Evolutionary conservation across 768 basidiomycete genomes (phyloP).

Genomic region (Rossbeevera mucosa): DNA sequence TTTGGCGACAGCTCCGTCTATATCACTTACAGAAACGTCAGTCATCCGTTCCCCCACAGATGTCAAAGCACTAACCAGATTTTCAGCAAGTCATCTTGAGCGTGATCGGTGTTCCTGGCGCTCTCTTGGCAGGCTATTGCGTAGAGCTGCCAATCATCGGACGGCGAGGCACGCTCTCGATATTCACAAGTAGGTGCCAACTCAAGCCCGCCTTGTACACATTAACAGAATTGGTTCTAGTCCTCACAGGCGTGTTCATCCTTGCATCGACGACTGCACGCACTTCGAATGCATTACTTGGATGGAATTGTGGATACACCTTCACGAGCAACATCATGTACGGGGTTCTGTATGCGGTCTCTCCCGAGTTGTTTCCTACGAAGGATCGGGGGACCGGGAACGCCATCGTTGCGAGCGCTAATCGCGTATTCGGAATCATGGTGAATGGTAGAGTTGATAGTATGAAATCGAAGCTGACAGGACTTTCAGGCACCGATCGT

Average conservation of each 20-base stretch:
- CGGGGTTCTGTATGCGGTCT: constrained; percentile 40
- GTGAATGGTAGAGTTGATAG: constrained; percentile 23
- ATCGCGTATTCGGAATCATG: constrained; percentile 58
- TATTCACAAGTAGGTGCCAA: constrained; percentile 40
- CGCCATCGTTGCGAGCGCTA: constrained; percentile 47
- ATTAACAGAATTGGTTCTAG: constrained; percentile 14
- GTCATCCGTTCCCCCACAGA: not conserved
- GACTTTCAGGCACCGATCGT: constrained; percentile 42
- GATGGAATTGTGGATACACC: constrained; percentile 56
- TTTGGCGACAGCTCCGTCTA: constrained; percentile 68
- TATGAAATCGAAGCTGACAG: constrained; percentile 1
- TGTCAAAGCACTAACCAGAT: constrained; percentile 6
- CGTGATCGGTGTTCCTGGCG: constrained; percentile 55
- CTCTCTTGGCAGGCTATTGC: constrained; percentile 49
- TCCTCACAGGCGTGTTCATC: constrained; percentile 54
- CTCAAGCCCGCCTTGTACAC: not conserved
- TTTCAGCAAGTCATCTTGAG: constrained; percentile 51
- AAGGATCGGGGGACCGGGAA: constrained; percentile 54
- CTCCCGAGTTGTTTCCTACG: constrained; percentile 52
- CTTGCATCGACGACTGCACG: constrained; percentile 54
- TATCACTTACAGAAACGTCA: constrained; percentile 70
- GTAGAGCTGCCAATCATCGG: constrained; percentile 50
- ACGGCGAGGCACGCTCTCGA: constrained; percentile 48
- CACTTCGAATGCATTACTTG: constrained; percentile 47
- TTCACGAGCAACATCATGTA: constrained; percentile 58